Percentiles rank a stretch among this genome's conserved stretches.
These are phyloP conservation scores for Chaetoscypha palmicola DNA, from an alignment of 2,329 filamentous ascomycete species.

Conservation along the genomic window DNA sequence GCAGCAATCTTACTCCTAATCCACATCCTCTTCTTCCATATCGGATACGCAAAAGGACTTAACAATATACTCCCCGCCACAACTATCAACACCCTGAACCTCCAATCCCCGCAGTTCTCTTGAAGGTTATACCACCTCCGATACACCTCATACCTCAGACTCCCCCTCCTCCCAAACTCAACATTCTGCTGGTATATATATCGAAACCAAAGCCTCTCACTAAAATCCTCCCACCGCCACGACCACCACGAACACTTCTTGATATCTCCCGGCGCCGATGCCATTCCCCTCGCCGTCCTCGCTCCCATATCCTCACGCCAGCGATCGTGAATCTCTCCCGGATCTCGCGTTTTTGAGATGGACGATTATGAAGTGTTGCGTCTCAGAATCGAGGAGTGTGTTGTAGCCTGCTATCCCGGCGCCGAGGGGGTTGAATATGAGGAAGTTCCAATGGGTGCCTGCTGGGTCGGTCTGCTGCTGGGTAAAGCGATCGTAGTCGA, in stretches of 20 bases:
- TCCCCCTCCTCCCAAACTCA: slow-evolving; percentile 19
- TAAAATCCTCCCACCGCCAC: slow-evolving; percentile 18
- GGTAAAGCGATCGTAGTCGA: slow-evolving; percentile 10
- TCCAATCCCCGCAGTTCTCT: not conserved
- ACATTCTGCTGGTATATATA: slow-evolving; percentile 19
- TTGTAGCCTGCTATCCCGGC: slow-evolving; percentile 8
- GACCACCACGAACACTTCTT: slow-evolving; percentile 14
- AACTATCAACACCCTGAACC: not conserved
- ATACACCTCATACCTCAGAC: slow-evolving; percentile 13
- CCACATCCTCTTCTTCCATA: not conserved
- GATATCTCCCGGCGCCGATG: not conserved
- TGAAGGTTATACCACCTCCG: slow-evolving; percentile 13
- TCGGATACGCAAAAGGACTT: not conserved
- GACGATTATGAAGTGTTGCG: slow-evolving; percentile 3
- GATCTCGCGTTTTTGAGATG: not conserved
- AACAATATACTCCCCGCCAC: not conserved
- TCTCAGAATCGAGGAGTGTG: not conserved
- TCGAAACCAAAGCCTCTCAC: slow-evolving; percentile 14
- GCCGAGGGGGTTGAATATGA: slow-evolving; percentile 10
- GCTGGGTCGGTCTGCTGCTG: slow-evolving; percentile 8
- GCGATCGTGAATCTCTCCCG: not conserved
- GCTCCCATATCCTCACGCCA: not conserved
- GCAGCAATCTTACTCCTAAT: not conserved
- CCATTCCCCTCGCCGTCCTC: not conserved
- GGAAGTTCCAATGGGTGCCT: slow-evolving; percentile 6